Conservation (phyloP, 2,329 filamentous ascomycete genomes). For the Fusarium avenaceum region DNA sequence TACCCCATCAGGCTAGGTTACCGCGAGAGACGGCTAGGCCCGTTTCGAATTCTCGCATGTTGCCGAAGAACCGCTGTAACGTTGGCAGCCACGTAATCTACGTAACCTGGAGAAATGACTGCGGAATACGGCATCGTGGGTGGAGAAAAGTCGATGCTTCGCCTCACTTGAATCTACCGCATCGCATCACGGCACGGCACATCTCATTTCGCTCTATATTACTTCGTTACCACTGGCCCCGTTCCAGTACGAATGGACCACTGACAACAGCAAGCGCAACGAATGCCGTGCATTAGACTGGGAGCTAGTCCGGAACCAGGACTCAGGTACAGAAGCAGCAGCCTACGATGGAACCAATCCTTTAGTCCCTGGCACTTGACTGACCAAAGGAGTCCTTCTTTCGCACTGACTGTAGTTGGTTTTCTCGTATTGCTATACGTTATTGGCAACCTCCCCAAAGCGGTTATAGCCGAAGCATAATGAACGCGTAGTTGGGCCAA, state of each 20-base stretch:
- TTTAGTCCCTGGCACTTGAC: background rate
- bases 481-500: background rate
- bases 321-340: background rate
- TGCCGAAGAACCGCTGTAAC: conserved; percentile 14
- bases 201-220: background rate
- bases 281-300: background rate
- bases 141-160: conserved; percentile 10
- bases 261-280: background rate
- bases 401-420: background rate
- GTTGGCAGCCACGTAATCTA: conserved; percentile 17
- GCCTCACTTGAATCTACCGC: conserved; percentile 5
- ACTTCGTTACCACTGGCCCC: conserved; percentile 6
- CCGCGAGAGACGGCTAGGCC: background rate
- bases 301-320: background rate
- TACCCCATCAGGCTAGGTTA: background rate
- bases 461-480: background rate
- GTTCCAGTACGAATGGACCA: conserved; percentile 13
- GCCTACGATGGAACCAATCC: conserved; percentile 18
- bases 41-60: background rate
- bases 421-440: conserved; percentile 1
- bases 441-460: background rate
- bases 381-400: background rate
- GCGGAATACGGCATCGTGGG: conserved; percentile 19
- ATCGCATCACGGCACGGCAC: background rate
- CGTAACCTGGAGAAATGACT: conserved; percentile 7